Percentiles rank a stretch among this genome's conserved stretches.
Conservation (phyloP, 257 asterid species). For the Solanum bulbocastanum region DNA sequence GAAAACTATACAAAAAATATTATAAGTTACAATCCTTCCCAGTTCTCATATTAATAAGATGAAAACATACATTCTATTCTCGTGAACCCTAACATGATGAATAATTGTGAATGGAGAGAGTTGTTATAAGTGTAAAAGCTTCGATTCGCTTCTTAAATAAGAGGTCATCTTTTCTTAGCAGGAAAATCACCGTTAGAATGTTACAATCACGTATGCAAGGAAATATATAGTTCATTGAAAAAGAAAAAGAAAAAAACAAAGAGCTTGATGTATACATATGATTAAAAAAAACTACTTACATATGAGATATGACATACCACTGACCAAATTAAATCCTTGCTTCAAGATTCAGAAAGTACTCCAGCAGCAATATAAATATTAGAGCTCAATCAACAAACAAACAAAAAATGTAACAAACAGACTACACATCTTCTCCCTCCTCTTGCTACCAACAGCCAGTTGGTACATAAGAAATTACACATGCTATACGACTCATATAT, state of each 20-base stretch:
- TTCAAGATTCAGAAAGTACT: constrained; percentile 35
- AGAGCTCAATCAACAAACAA: not conserved
- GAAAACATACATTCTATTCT: not conserved
- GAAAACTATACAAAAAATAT: no score
- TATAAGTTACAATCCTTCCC: not conserved
- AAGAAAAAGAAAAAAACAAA: not conserved
- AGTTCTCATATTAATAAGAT: not conserved
- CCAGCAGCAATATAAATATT: constrained; percentile 2
- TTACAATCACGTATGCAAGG: not conserved
- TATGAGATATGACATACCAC: not conserved
- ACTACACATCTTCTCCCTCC: not conserved
- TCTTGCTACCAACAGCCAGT: constrained; percentile 55
- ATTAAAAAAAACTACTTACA: not conserved
- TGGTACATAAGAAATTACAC: constrained; percentile 13
- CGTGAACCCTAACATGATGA: not conserved
- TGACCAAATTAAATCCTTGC: constrained; percentile 18
- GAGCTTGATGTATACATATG: not conserved
- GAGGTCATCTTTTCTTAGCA: not conserved
- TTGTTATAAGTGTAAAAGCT: not conserved
- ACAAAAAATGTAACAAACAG: not conserved
- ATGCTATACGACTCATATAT: not conserved
- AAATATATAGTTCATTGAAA: not conserved
- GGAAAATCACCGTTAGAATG: constrained; percentile 12
- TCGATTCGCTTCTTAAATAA: not conserved
- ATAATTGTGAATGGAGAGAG: not conserved